Conservation (phyloP, 371 early-diverging fungal genomes). For the Apophysomyces sp. region DNA sequence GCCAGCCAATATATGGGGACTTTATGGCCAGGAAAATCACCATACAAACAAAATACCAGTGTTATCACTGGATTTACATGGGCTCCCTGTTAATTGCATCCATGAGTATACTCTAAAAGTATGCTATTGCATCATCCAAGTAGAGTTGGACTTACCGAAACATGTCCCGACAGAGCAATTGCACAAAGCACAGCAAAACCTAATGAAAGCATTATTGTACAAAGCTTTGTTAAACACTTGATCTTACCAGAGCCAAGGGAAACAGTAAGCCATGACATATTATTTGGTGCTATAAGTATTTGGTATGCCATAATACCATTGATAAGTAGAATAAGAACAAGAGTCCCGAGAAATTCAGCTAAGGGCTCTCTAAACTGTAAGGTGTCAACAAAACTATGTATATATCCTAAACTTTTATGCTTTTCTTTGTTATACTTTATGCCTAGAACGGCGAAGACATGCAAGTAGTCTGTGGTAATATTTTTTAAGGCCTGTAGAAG, state of each 20-base stretch:
- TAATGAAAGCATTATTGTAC: no score
- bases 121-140: neutral
- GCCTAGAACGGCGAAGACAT: neutral
- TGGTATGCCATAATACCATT: constrained; percentile 68
- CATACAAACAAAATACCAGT: constrained; percentile 62
- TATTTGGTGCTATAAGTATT: constrained; percentile 18
- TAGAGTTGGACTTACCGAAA: constrained; percentile 57
- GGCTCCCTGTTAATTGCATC: constrained; percentile 63
- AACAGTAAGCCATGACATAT: constrained; percentile 36
- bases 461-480: neutral
- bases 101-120: neutral
- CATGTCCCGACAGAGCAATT: constrained; percentile 68
- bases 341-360: constrained; percentile 84
- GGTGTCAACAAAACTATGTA: neutral
- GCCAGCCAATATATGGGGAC: constrained; percentile 63
- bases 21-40: constrained; percentile 64
- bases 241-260: constrained; percentile 37
- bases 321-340: constrained; percentile 67
- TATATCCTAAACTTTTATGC: neutral
- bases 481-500: neutral
- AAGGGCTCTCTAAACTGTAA: constrained; percentile 61
- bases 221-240: no score
- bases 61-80: constrained; percentile 84
- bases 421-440: neutral
- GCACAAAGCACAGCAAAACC: constrained; percentile 40